Conservation (phyloP, 441 rosid species). For the Lepidium campestre region DNA sequence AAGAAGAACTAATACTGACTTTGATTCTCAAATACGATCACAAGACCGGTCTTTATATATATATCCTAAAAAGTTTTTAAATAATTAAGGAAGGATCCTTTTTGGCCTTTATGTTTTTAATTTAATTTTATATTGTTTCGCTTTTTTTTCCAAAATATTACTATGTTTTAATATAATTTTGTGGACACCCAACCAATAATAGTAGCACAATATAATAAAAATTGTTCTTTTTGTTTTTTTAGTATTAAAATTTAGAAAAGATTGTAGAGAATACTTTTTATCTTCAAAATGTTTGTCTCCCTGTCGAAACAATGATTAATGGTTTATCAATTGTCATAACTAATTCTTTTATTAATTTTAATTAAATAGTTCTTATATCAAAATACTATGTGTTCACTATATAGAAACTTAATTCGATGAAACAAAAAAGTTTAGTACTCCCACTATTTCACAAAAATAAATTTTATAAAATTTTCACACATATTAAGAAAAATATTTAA, state of each 20-base stretch:
- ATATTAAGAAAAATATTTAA: no score
- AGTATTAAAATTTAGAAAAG: neutral
- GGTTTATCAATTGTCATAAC: neutral
- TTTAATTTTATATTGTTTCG: neutral
- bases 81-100: neutral
- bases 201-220: neutral
- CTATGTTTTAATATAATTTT: neutral
- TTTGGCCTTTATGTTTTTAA: neutral
- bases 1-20: neutral
- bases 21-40: neutral
- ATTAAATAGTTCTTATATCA: no score
- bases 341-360: no score
- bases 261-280: neutral
- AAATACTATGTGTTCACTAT: neutral
- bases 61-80: neutral
- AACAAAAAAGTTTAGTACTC: no score
- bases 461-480: no score
- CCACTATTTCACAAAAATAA: no score
- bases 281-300: constrained; percentile 3
- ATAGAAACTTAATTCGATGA: no score
- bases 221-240: neutral
- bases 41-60: neutral
- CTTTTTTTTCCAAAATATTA: neutral
- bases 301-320: neutral
- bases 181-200: constrained; percentile 2